Base-by-base conservation (phyloP, 2,329 filamentous ascomycete genomes). In the Dactylonectria estremocensis region DNA sequence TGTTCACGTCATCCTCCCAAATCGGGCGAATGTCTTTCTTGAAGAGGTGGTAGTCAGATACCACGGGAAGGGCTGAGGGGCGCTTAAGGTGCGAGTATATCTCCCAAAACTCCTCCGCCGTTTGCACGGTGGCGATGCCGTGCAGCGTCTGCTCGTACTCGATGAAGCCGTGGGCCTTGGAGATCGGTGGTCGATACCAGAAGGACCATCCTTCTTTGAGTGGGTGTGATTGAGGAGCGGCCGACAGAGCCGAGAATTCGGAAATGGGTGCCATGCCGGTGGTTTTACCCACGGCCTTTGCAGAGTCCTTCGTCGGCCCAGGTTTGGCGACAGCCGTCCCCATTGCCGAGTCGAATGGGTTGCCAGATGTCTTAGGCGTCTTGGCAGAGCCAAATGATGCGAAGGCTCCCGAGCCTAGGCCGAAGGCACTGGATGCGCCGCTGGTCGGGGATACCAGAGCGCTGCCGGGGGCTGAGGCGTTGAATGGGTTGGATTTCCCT, bases 1-100 rank as follows among this genome's bases (percentile, higher is more conserved):
- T 96, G 84, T 99, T 99, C 80, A 97, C 94, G 53, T 97, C 95
- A 75, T 99, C 96, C 82, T 99, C 96, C 96, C 96, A 99, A 75
- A 99, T 96, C 22, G 96, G 96, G 68, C 96, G 91, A 69, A 99
- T 95, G 61, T 95, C 95, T 78, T 96, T 95, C 83, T 96, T 97
- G 86, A 99, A 99, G 67, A 99, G 92, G 80, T 99, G 96, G 79
- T 98, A 99, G 82, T 99, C 96, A 24, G 95, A 98, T 33, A 98
- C 95, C 5, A 95, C 91, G 7, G 95, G 95, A 65, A 99, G 86
- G 37, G 88, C 85, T 40, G 95, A 98, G 2, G 97, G 96, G 31
- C 93, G 90, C 84, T 97, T 97, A 54, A 99, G 87, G 81, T 98
- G 95, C 61, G 89, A 86, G 79, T 97, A 98, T 43, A 97, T 91